Percentiles rank a stretch among this genome's conserved stretches.
Evolutionary conservation across 2,329 filamentous ascomycete species (phyloP).

Genomic region (Sporothrix inflata): DNA sequence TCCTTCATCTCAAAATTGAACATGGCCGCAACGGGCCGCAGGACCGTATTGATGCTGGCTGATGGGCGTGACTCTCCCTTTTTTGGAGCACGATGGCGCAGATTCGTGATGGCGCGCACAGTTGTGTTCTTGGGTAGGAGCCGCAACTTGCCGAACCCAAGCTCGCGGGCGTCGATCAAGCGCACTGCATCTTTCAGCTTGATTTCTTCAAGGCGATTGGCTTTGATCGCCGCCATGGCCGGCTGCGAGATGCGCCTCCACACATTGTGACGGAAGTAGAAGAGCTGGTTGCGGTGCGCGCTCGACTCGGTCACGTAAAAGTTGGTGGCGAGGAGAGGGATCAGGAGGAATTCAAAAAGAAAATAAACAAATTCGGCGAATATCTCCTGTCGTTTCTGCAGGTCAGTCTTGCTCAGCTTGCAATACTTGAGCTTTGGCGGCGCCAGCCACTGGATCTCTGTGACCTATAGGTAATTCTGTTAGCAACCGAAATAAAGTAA

Average conservation of each 20-base stretch:
- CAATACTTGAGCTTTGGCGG: conserved; percentile 51
- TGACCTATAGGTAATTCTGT: conserved; percentile 54
- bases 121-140: conserved; percentile 79
- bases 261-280: conserved; percentile 93
- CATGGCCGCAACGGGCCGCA: conserved; percentile 72
- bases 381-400: conserved; percentile 74
- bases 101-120: conserved; percentile 84
- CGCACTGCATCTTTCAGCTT: conserved; percentile 57
- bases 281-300: conserved; percentile 75
- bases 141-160: conserved; percentile 79
- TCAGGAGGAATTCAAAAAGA: conserved; percentile 85
- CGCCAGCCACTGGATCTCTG: conserved; percentile 72
- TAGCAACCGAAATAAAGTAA: background rate
- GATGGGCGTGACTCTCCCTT: conserved; percentile 40
- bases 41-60: conserved; percentile 55
- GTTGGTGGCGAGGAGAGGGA: conserved; percentile 82
- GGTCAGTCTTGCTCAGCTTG: conserved; percentile 72
- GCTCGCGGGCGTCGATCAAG: conserved; percentile 62
- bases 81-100: conserved; percentile 64
- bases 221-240: conserved; percentile 67
- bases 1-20: conserved; percentile 74
- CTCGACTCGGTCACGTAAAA: conserved; percentile 96
- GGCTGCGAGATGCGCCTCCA: conserved; percentile 81
- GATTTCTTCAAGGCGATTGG: conserved; percentile 78
- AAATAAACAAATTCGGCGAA: conserved; percentile 89